Evolutionary conservation across 352 stramenopile species (phyloP), one percentile per base, ranked within the genome.

Genomic region (Thraustochytrium striatum): DNA sequence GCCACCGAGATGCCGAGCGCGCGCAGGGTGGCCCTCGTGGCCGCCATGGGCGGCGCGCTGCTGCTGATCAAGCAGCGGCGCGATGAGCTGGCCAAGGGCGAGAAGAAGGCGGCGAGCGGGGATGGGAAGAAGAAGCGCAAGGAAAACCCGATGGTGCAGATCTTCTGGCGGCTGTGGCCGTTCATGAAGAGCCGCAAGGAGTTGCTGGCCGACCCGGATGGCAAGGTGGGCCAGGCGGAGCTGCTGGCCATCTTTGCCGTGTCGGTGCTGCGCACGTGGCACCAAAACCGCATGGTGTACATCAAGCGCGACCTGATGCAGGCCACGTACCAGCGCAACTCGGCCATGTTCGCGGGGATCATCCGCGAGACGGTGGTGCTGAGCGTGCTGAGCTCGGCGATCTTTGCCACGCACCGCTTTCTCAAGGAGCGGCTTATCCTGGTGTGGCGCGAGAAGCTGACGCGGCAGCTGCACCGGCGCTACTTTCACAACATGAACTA

Each of bases 251-350:
- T 80, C 58, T 80, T 80, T 25, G 38, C 47, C 38, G 53, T 80
- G 70, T 80, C 70, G 16, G 70, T 80, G 33, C 70, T 80, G 53
- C 53, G 70, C 11, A 80, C 70, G 11, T 80, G 70, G 70, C 70
- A 80, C 28, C 70, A 80, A 57, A 80, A 80, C 58, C 53, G 70
- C 41, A 80, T 80, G 70, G 70, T 80, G 0, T 80, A 80, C 38
- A 47, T 80, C 8, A 80, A 80, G 70, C 55, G 70, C n/a, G 70
- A 80, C 47, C 58, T 80, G 25, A 69, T 80, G 70, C 70, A 80
- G 70, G 70, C 70, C 55, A 80, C 70, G 21, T 80, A 80, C 58
- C 53, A 70, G 55, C 55, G 70, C 7, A 30, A 80, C 58, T 35
- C 50, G 70, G n/a, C 52, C 0, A 52, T 65, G 57, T 80, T 80